Evolutionary conservation across 1,139 yeast genomes (phyloP).

Genomic region (Candida labiduridarum): DNA sequence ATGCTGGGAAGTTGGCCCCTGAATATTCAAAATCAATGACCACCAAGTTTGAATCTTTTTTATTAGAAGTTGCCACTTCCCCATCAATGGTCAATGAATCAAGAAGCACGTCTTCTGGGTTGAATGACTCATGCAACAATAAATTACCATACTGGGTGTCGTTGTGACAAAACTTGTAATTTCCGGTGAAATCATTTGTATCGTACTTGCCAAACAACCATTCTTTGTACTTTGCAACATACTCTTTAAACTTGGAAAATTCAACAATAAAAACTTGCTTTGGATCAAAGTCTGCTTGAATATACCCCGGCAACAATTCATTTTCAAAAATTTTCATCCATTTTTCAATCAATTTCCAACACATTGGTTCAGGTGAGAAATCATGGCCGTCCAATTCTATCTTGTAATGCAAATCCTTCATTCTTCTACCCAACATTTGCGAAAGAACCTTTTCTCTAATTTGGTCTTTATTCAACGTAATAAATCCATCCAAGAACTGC

Average conservation of each 20-base stretch:
- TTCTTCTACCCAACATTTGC: conserved; percentile 88
- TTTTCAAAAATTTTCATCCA: conserved; percentile 67
- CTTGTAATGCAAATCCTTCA: conserved; percentile 90
- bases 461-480: conserved; percentile 71
- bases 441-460: conserved; percentile 76
- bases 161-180: conserved; percentile 84
- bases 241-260: conserved; percentile 50
- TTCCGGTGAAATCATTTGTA: conserved; percentile 42
- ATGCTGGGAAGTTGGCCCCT: conserved; percentile 91
- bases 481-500: conserved; percentile 80
- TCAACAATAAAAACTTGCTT: conserved; percentile 49
- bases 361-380: conserved; percentile 44
- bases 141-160: conserved; percentile 96
- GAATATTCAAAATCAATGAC: conserved; percentile 97
- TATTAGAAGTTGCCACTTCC: conserved; percentile 29
- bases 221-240: conserved; percentile 52
- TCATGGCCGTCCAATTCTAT: conserved; percentile 66
- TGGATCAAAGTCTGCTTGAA: conserved; percentile 30
- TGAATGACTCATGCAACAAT: conserved; percentile 48
- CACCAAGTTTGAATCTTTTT: conserved; percentile 70
- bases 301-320: conserved; percentile 31
- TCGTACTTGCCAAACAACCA: conserved; percentile 67
- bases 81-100: conserved; percentile 17
- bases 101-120: conserved; percentile 40
- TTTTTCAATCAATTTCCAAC: conserved; percentile 70